Evolutionary conservation across 2,329 filamentous ascomycete genomes (phyloP), one percentile per base, ranked within the genome.

Genomic region (Exophiala alcalophila): DNA sequence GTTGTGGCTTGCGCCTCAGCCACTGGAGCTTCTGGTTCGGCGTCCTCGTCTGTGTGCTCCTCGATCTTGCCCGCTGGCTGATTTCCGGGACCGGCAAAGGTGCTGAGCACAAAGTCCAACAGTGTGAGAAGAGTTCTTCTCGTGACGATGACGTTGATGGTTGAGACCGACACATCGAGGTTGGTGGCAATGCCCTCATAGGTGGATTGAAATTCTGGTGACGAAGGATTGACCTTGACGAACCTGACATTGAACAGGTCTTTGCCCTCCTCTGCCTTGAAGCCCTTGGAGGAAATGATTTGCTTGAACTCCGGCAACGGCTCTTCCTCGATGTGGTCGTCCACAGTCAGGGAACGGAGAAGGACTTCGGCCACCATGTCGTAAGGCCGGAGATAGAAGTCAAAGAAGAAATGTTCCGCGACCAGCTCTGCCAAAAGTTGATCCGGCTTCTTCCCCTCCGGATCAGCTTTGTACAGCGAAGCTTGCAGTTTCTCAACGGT

Each of bases 141-240:
- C 0, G 94, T 99, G 6, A 99, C 89, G 23, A 98, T 81, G 15
- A 98, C 65, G 61, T 97, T 97, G 68, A 99, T 95, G 0, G 92
- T 98, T 0, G 92, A 96, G 9, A 99, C 82, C 0, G 83, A 81
- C 2, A 92, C 84, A 48, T 94, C 88, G 30, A 99, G 76, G 57
- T 98, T 96, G 19, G 85, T 96, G 51, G 94, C 89, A 41, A 97
- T 84, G 1, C 90, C 89, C 59, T 97, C 89, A 56, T 94, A 97
- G 2, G 88, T 83, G 1, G 84, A 80, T 73, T 89, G 83, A 58
- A 97, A 95, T 60, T 98, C 91, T 0, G 94, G 94, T 2, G 92
- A 97, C 36, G 88, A 80, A 21, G 80, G 83, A 57, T 92, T 96
- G 45, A 97, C 88, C 61, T 85, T 88, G 47, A 88, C 76, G 58